Conservation (phyloP, 176 grass and related monocot genomes). For the Aegilops longissima region DNA sequence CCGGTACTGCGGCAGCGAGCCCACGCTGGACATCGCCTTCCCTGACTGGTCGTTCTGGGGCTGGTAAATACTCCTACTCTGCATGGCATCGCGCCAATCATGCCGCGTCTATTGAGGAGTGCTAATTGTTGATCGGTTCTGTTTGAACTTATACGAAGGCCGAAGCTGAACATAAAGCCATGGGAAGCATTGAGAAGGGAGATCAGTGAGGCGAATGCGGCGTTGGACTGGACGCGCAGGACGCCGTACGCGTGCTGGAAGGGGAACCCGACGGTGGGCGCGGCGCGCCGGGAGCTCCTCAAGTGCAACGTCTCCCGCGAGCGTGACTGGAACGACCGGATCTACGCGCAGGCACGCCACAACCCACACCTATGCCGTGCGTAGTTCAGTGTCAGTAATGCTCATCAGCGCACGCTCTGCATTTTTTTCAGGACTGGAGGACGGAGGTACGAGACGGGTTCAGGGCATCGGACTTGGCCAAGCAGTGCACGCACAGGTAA, state of each 20-base stretch:
- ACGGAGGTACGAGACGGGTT: conserved; percentile 51
- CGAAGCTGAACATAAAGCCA: conserved; percentile 84
- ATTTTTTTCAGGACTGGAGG: conserved; percentile 59
- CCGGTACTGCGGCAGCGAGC: conserved; percentile 51
- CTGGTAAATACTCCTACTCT: conserved; percentile 39
- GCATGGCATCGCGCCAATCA: too few relatives aligned
- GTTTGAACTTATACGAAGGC: conserved; percentile 32
- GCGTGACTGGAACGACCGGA: conserved; percentile 66
- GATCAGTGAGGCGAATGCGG: conserved; percentile 33
- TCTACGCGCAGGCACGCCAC: conserved; percentile 48
- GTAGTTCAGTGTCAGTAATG: not conserved
- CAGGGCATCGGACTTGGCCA: conserved; percentile 69
- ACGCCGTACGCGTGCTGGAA: conserved; percentile 79
- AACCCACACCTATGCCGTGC: too few relatives aligned
- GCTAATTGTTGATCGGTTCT: not conserved
- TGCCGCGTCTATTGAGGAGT: not conserved
- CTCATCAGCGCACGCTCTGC: not conserved
- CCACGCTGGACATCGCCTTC: conserved; percentile 56
- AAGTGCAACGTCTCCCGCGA: conserved; percentile 53
- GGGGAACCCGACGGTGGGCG: conserved; percentile 60
- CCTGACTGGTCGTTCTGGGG: conserved; percentile 80
- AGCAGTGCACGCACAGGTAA: conserved; percentile 59
- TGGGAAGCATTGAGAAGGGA: conserved; percentile 55
- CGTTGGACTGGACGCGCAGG: conserved; percentile 56
- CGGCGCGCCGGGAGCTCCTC: conserved; percentile 54